phyloP scores from a whole-genome alignment of 2,329 filamentous ascomycete genomes.

The Cordyceps cicadae region DNA sequence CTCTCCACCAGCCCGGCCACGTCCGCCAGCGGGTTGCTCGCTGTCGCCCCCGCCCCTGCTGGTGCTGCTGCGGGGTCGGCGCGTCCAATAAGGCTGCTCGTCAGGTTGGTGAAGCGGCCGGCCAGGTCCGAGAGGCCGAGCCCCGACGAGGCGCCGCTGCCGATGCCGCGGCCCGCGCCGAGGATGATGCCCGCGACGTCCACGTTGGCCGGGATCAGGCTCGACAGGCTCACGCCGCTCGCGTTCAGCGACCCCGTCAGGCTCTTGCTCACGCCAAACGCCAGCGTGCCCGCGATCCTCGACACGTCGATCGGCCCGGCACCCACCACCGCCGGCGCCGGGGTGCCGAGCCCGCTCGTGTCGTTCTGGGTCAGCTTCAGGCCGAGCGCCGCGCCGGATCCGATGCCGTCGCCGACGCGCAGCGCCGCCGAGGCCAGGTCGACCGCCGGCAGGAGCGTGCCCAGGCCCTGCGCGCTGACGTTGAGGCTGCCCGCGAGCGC shows the following conservation, averaged over 20 bases:
- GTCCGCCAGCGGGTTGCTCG: background rate
- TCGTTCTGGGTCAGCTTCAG: background rate
- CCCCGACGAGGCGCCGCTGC: background rate
- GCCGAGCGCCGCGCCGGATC: background rate
- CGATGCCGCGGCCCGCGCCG: background rate
- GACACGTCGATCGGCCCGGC: background rate
- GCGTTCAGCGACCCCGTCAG: background rate
- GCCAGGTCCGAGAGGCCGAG: background rate
- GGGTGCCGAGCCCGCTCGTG: background rate
- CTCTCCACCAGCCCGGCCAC: background rate
- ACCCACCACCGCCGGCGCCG: background rate
- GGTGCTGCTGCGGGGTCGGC: too few species aligned
- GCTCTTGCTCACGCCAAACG: slow-evolving; percentile 6
- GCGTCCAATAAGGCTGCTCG: too few species aligned
- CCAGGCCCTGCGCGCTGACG: background rate
- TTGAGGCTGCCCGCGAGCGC: slow-evolving; percentile 13
- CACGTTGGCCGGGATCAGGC: background rate
- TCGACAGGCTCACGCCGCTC: background rate
- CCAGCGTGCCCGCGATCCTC: background rate
- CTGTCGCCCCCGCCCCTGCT: too few species aligned
- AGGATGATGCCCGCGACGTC: background rate
- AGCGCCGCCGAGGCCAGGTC: slow-evolving; percentile 2
- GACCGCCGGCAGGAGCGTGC: background rate
- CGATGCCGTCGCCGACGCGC: background rate
- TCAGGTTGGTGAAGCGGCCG: background rate